A percentile compares a stretch with the other conserved stretches of the same genome.
Evolutionary conservation across 192 early-diverging fungal genomes (phyloP).

Genomic region (Entomortierella chlamydospora): DNA sequence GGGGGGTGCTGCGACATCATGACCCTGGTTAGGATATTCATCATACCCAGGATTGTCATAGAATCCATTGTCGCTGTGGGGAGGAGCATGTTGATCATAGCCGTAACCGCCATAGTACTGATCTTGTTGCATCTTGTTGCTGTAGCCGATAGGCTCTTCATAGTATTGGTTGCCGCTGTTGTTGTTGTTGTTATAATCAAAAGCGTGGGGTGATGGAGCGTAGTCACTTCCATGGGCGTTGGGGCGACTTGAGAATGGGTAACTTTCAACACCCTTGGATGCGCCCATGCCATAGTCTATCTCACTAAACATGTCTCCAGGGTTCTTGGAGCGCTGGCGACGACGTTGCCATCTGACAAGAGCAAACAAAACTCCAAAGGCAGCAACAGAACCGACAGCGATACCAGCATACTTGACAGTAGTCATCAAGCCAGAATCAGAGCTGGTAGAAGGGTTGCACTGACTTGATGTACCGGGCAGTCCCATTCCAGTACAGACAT

Average conservation of each 20-base stretch:
- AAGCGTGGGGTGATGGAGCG: constrained; percentile 10
- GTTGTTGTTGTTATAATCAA: too few species aligned
- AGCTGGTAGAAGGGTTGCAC: not conserved
- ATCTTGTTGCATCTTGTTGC: constrained; percentile 16
- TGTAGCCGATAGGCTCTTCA: constrained; percentile 36
- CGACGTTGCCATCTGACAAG: constrained; percentile 39
- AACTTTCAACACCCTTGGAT: constrained; percentile 26
- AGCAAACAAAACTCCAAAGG: constrained; percentile 27
- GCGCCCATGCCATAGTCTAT: constrained; percentile 44
- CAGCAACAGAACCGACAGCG: constrained; percentile 41
- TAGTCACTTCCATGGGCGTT: constrained; percentile 42
- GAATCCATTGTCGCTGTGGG: constrained; percentile 16
- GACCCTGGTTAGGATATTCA: constrained; percentile 32
- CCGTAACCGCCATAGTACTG: constrained; percentile 20
- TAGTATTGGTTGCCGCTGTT: constrained; percentile 41
- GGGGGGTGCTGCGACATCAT: constrained; percentile 12
- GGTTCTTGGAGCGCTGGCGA: constrained; percentile 31
- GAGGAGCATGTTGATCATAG: constrained; percentile 6
- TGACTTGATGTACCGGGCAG: not conserved
- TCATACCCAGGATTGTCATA: constrained; percentile 40
- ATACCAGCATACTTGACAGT: constrained; percentile 47
- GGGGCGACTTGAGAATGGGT: constrained; percentile 41
- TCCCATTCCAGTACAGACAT: constrained; percentile 19
- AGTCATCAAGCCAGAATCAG: not conserved
- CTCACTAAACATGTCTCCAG: constrained; percentile 48